Base-by-base conservation (phyloP, 805 yeast species). In the Wickerhamiella azymoides region DNA sequence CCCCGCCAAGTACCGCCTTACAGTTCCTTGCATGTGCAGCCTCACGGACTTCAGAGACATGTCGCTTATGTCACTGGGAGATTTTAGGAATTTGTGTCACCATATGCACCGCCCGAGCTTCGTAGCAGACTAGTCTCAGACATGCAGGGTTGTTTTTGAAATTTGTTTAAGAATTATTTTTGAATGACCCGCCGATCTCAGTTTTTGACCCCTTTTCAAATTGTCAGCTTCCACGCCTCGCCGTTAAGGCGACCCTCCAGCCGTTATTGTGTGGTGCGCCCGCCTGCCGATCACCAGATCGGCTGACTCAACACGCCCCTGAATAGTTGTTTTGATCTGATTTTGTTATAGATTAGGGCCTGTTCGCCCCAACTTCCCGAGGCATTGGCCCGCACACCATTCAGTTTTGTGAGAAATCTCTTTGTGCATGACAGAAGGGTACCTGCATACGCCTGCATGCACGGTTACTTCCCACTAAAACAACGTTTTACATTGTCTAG, bases 21-120 rank as follows among this genome's bases (percentile, higher is more conserved):
- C 16, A 27, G 36, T 40, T 13, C 43, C 36, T 40, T 40, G 43
- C 43, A 40, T 28, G 32, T 28, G 43, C 28, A n/a, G 33, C 14
- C 33, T n/a, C 33, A 30, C 33, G 13, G 33, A 6, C 33, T 11
- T 26, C 14, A 7, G 16, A 30, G 33, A n/a, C 16, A 21, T 13
- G 13, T 13, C 4, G 16, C n/a, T 13, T 30, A 13, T 13, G 33
- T 30, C 33, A 30, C 9, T n/a, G 16, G 33, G 33, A 30, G n/a
- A 30, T 13, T 30, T n/a, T 30, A 30, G 33, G 13, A 30, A 11
- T 30, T 30, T n/a, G 16, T 13, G 33, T 30, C 33, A 30, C 16
- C 4, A 11, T 5, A 10, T 30, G 33, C 33, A n/a, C 33, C 14
- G 33, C 33, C 16, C 33, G 33, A 30, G 33, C 33, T 30, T 11